Evolutionary conservation across 1,139 yeast genomes (phyloP).

Genomic region (Zhuliangozyma parablackwelliae): DNA sequence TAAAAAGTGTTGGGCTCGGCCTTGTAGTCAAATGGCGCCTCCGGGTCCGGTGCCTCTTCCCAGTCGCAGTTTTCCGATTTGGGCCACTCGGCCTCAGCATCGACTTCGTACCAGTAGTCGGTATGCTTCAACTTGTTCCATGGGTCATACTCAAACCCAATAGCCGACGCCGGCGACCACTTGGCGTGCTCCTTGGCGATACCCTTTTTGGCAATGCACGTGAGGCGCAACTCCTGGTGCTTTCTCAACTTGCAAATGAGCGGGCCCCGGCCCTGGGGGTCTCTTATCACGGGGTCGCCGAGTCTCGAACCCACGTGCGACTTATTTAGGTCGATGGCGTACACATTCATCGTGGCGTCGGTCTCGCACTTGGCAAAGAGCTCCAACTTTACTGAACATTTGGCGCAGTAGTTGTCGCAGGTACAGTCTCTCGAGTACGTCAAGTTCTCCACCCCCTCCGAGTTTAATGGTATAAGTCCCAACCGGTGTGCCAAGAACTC

Average conservation of each 20-base stretch:
- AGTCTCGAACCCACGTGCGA: constrained; percentile 42
- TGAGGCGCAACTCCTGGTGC: constrained; percentile 84
- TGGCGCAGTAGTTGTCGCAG: constrained; percentile 95
- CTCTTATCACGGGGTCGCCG: constrained; percentile 84
- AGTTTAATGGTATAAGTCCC: constrained; percentile 84
- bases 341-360: constrained; percentile 85
- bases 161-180: constrained; percentile 97
- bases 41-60: constrained; percentile 93
- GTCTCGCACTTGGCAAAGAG: constrained; percentile 84
- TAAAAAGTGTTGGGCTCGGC: constrained; percentile 82
- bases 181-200: constrained; percentile 98
- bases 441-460: constrained; percentile 75
- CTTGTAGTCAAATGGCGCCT: constrained; percentile 78
- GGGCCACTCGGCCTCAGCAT: constrained; percentile 91
- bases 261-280: constrained; percentile 75
- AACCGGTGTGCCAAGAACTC: constrained; percentile 91
- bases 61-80: constrained; percentile 81
- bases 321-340: constrained; percentile 75
- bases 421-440: constrained; percentile 92
- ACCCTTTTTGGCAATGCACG: constrained; percentile 96
- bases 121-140: constrained; percentile 97
- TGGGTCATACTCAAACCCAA: constrained; percentile 98
- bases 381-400: constrained; percentile 85
- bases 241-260: constrained; percentile 85
- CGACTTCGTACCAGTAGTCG: constrained; percentile 93